phyloP scores from a whole-genome alignment of 75 land plant genomes.

The Sequoiadendron giganteum region DNA sequence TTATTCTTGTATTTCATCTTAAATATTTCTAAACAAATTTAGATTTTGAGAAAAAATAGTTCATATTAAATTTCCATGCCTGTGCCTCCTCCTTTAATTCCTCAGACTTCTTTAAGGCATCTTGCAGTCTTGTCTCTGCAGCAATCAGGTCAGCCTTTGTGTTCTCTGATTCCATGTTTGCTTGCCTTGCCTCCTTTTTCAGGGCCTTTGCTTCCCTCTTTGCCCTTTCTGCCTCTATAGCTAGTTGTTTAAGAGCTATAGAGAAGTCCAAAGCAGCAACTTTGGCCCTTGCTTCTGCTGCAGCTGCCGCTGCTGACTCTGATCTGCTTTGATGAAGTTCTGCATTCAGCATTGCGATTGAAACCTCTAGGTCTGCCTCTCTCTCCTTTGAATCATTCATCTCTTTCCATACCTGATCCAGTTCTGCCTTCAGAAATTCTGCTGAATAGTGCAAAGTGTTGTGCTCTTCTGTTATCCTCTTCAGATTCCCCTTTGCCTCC shows the following conservation, averaged over 20 bases:
- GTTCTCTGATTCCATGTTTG: neutral
- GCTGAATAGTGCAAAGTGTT: neutral
- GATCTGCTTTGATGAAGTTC: slow-evolving; percentile 1
- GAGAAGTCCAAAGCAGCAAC: neutral
- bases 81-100: neutral
- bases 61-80: neutral
- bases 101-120: neutral
- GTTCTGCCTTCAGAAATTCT: neutral
- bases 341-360: neutral
- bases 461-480: neutral
- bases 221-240: neutral
- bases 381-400: neutral
- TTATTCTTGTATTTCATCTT: neutral
- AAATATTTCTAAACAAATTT: neutral
- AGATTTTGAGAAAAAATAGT: neutral
- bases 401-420: neutral
- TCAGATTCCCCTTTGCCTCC: neutral
- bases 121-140: neutral
- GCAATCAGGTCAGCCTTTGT: neutral
- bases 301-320: neutral
- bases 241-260: slow-evolving; percentile 7
- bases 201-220: neutral
- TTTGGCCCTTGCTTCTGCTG: slow-evolving; percentile 3
- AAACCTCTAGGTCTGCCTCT: neutral
- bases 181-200: slow-evolving; percentile 9